Percentiles rank a stretch among this genome's conserved stretches.
These are phyloP conservation scores for Diaporthe destruens DNA, from an alignment of 2,329 filamentous ascomycete species.

Conservation along the genomic window DNA sequence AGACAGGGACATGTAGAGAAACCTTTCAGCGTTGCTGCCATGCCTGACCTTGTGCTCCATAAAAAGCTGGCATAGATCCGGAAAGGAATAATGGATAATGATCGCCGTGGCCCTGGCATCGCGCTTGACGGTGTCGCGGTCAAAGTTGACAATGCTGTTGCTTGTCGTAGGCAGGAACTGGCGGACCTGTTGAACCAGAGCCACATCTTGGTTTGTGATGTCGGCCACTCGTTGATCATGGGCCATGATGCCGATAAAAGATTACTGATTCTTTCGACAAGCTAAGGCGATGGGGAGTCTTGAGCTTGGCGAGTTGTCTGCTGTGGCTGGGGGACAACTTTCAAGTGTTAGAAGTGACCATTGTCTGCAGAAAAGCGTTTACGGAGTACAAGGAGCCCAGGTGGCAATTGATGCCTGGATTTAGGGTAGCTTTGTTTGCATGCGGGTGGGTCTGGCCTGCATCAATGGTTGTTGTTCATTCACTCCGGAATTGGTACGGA, in stretches of 20 bases:
- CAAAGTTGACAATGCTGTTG: slow-evolving; percentile 31
- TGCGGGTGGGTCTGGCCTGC: background rate
- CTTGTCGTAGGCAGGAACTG: background rate
- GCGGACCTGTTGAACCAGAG: background rate
- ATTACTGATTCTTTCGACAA: background rate
- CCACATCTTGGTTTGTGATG: slow-evolving; percentile 2
- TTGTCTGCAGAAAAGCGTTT: too few species aligned
- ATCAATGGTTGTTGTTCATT: background rate
- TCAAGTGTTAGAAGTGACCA: too few species aligned
- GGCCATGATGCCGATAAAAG: background rate
- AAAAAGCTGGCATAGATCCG: background rate
- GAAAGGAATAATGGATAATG: slow-evolving; percentile 7
- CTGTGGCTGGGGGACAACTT: background rate
- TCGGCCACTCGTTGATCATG: background rate
- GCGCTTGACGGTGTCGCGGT: background rate
- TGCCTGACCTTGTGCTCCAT: slow-evolving; percentile 15
- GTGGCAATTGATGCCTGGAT: background rate
- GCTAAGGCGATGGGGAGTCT: too few species aligned
- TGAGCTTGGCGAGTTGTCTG: background rate
- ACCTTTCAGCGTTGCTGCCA: background rate
- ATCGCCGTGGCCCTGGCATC: slow-evolving; percentile 25
- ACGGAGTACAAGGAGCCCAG: too few species aligned
- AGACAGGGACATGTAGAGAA: slow-evolving; percentile 5
- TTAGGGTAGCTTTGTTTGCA: background rate
- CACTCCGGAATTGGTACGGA: slow-evolving; percentile 7